A percentile compares a stretch with the other conserved stretches of the same genome.
Evolutionary conservation across 163 green algal species (phyloP).

Genomic region (Prototheca cutis): DNA sequence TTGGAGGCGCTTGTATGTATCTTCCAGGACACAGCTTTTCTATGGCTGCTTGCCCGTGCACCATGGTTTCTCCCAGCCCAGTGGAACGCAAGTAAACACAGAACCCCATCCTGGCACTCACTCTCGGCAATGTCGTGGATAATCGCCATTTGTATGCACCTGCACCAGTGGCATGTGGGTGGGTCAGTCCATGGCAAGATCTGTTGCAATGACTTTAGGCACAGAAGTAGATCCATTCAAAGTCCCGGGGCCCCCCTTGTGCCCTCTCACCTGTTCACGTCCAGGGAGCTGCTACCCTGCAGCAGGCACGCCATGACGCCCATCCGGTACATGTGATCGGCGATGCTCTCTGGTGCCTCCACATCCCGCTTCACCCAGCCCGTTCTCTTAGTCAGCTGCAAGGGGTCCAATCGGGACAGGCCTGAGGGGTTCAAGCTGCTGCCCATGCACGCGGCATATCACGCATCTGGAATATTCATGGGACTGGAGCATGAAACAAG

Average conservation of each 20-base stretch:
- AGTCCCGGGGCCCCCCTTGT: background rate
- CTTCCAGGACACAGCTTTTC: background rate
- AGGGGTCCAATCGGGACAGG: too few relatives aligned
- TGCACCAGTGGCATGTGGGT: constrained; percentile 5
- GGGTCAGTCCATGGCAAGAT: too few relatives aligned
- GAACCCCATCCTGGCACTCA: too few relatives aligned
- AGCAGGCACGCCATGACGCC: constrained; percentile 65
- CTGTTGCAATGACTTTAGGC: too few relatives aligned
- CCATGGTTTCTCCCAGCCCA: too few relatives aligned
- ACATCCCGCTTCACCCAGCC: constrained; percentile 76
- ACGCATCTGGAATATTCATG: too few relatives aligned
- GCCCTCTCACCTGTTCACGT: constrained; percentile 33
- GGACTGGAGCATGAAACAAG: too few relatives aligned
- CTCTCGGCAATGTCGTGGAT: constrained; percentile 85
- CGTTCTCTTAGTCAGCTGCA: constrained; percentile 59
- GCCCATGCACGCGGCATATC: too few relatives aligned
- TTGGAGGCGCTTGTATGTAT: background rate
- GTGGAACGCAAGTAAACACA: too few relatives aligned
- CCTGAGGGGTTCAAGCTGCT: too few relatives aligned
- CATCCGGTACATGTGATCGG: constrained; percentile 88
- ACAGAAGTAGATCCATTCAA: too few relatives aligned
- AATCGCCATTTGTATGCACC: constrained; percentile 69
- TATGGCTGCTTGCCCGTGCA: background rate
- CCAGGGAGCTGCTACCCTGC: constrained; percentile 13
- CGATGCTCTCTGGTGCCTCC: constrained; percentile 66